A percentile compares a stretch with the other conserved stretches of the same genome.
These are phyloP conservation scores for Backusella circina DNA, from an alignment of 192 early-diverging fungal genomes.

Conservation along the genomic window DNA sequence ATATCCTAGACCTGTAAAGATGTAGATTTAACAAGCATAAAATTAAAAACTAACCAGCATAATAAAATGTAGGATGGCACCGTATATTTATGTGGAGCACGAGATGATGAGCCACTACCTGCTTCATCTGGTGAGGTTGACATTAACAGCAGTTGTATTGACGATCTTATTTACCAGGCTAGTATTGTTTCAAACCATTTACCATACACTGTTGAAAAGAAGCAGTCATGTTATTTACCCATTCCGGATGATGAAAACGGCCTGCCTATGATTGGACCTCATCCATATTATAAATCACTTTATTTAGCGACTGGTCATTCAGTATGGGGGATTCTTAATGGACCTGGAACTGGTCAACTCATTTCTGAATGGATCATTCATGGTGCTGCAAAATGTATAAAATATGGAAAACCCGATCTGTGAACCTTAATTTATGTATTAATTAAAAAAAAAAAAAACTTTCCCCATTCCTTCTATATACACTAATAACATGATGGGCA, in stretches of 20 bases:
- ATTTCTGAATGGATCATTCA: constrained; percentile 31
- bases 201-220: constrained; percentile 6
- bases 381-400: not conserved
- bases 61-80: constrained; percentile 31
- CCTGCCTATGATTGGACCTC: constrained; percentile 37
- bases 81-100: constrained; percentile 42
- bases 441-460: not conserved
- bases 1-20: not conserved
- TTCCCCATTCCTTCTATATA: not conserved
- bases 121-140: constrained; percentile 17
- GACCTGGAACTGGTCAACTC: constrained; percentile 37
- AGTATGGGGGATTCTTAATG: constrained; percentile 44
- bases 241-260: constrained; percentile 23
- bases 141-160: constrained; percentile 17
- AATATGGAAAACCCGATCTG: not conserved
- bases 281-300: constrained; percentile 23
- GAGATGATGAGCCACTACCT: constrained; percentile 31
- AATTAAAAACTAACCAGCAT: not conserved
- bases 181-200: constrained; percentile 24
- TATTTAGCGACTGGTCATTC: constrained; percentile 44
- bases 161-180: constrained; percentile 15
- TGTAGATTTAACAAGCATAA: not conserved
- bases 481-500: no score
- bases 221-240: constrained; percentile 45
- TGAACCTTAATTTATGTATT: not conserved